A percentile compares a stretch with the other conserved stretches of the same genome.
Evolutionary conservation across 192 early-diverging fungal genomes (phyloP).

Genomic region (Coemansia sp.): DNA sequence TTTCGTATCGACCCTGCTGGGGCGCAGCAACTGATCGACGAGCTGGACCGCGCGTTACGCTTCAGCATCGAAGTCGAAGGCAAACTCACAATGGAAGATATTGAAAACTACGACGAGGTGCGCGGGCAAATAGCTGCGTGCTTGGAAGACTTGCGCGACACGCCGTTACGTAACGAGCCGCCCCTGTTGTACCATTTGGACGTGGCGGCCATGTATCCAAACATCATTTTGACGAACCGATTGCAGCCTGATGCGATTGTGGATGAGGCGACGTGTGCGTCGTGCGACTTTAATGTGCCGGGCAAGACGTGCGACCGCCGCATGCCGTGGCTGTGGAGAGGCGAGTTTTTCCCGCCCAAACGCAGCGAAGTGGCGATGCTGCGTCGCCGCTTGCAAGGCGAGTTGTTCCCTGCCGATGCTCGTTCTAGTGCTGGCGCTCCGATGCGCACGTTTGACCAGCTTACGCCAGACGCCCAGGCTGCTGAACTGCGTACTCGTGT

Average conservation of each 20-base stretch:
- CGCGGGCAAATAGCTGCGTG: slow-evolving; percentile 61
- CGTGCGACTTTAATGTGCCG: slow-evolving; percentile 90
- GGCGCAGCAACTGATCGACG: slow-evolving; percentile 82
- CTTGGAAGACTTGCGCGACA: slow-evolving; percentile 76
- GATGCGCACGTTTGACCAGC: slow-evolving; percentile 65
- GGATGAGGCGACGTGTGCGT: slow-evolving; percentile 80
- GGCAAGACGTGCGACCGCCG: slow-evolving; percentile 86
- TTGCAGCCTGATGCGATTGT: slow-evolving; percentile 97
- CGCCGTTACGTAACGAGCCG: slow-evolving; percentile 70
- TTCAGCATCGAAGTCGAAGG: slow-evolving; percentile 89
- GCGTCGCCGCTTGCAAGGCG: slow-evolving; percentile 76
- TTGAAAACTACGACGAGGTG: slow-evolving; percentile 91
- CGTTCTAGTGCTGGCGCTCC: slow-evolving; percentile 26
- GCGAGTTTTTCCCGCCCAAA: slow-evolving; percentile 92
- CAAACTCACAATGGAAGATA: slow-evolving; percentile 69
- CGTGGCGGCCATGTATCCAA: slow-evolving; percentile 99
- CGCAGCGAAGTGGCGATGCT: slow-evolving; percentile 91
- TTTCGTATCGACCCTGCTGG: slow-evolving; percentile 78
- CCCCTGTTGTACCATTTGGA: slow-evolving; percentile 98
- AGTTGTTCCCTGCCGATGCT: slow-evolving; percentile 70
- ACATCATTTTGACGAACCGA: slow-evolving; percentile 98
- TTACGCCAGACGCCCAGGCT: slow-evolving; percentile 68
- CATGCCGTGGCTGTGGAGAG: slow-evolving; percentile 98
- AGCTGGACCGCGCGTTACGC: slow-evolving; percentile 85
- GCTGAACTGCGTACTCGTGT: slow-evolving; percentile 75